Base-by-base conservation (phyloP, 306 rosid genomes). In the Corylus heterophylla region DNA sequence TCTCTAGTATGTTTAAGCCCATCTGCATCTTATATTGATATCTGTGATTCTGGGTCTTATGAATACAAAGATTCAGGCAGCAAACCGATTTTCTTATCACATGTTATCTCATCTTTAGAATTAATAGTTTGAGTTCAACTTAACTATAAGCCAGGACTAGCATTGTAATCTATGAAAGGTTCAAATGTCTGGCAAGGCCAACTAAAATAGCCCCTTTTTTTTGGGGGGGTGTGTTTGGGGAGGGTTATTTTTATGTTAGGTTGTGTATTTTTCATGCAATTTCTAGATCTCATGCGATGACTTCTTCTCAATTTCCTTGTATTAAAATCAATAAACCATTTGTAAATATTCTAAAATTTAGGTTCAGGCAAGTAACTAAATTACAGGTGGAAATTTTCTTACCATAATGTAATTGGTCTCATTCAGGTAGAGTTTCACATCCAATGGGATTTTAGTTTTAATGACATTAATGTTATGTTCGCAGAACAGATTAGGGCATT, bases 1-100 rank as follows among this genome's bases (percentile, higher is more conserved):
- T 80, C 69, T 70, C 14, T 54, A 37, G 52, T 68, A 54, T 76
- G 52, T 55, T 47, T 50, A 37, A 55, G 55, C 73, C 14, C 27
- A 44, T 45, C 47, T 64, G 56, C 78, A 42, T 73, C 59, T 18
- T 54, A 55, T 17, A 55, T 55, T 20, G n/a, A 2, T n/a, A 55
- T 42, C 27, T n/a, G 22, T 3, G 4, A 35, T 37, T 35, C 47
- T 64, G 42, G n/a, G 4, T 64, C 69, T 63, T 63, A 47, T 63
- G 45, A 63, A 31, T 14, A 14, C 9, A 61, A 63, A 35, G 20
- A 14, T 14, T 13, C 35, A 37, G 69, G 70, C 22, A 1, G 70
- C 11, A 14, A 64, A 64, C 16, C 35, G 20, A 35, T 64, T 4
- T 64, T 64, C 12, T 16, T 35, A 16, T 14, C 47, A 64, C 1